Evolutionary conservation across 495 filamentous ascomycete species (phyloP).

Genomic region (Aspergillus panamensis): DNA sequence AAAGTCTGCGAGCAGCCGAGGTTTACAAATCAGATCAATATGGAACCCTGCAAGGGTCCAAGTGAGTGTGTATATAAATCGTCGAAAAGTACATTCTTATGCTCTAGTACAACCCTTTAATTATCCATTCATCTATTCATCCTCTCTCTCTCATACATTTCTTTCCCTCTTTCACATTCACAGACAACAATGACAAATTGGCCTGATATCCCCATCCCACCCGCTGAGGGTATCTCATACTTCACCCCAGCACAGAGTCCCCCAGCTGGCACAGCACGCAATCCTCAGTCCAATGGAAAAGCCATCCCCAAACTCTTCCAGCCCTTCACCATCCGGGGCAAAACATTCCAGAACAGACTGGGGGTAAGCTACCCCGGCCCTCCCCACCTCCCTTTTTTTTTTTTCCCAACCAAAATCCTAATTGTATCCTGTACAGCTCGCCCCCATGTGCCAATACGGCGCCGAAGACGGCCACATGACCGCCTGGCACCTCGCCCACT

Average conservation of each 20-base stretch:
- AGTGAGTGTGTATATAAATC: too few species aligned
- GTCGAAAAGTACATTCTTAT: too few species aligned
- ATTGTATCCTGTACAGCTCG: constrained; percentile 25
- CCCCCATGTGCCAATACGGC: constrained; percentile 67
- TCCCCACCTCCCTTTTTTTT: constrained; percentile 37
- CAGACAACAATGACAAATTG: not conserved
- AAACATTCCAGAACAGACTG: constrained; percentile 53
- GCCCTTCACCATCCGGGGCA: constrained; percentile 50
- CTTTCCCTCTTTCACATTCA: too few species aligned
- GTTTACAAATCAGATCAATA: too few species aligned
- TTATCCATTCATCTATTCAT: too few species aligned
- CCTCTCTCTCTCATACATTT: too few species aligned
- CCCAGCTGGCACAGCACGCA: constrained; percentile 54
- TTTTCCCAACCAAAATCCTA: too few species aligned
- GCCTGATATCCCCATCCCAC: constrained; percentile 34
- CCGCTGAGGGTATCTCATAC: constrained; percentile 51
- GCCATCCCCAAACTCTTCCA: constrained; percentile 60
- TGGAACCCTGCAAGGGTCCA: too few species aligned
- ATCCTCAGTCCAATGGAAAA: constrained; percentile 49
- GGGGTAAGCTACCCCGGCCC: constrained; percentile 8
- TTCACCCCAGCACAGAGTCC: constrained; percentile 59
- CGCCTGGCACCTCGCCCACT: constrained; percentile 56
- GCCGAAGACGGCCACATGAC: constrained; percentile 59
- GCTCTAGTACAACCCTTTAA: too few species aligned
- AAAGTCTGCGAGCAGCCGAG: too few species aligned